These are phyloP conservation scores for Barnettozyma salicaria DNA, from an alignment of 805 yeast genomes.

Conservation along the genomic window DNA sequence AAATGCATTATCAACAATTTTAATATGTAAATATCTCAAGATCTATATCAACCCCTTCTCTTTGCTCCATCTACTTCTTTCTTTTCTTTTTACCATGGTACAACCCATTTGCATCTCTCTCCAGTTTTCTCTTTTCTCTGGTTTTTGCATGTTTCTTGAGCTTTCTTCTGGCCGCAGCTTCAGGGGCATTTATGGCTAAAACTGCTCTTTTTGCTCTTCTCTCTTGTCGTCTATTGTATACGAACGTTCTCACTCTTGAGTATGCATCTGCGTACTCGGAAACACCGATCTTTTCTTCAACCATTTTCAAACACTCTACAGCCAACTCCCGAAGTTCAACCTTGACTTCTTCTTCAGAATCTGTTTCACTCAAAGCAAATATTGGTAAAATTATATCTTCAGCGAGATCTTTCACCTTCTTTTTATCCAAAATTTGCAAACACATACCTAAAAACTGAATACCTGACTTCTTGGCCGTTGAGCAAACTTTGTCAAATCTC, in stretches of 20 bases:
- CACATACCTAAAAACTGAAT: conserved; percentile 68
- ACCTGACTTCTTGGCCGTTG: conserved; percentile 56
- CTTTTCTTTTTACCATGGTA: conserved; percentile 58
- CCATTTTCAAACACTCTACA: conserved; percentile 58
- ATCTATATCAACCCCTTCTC: not conserved
- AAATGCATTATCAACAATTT: too few species aligned
- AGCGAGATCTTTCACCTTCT: conserved; percentile 37
- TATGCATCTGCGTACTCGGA: conserved; percentile 59
- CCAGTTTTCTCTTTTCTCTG: conserved; percentile 71
- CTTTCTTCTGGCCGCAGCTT: conserved; percentile 70
- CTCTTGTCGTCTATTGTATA: conserved; percentile 61
- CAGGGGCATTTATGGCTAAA: conserved; percentile 74
- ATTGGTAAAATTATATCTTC: conserved; percentile 51
- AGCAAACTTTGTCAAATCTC: conserved; percentile 57
- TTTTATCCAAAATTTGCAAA: conserved; percentile 42
- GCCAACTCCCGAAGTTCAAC: conserved; percentile 49
- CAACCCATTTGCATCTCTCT: conserved; percentile 70
- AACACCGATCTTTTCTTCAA: conserved; percentile 66
- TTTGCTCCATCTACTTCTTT: conserved; percentile 1
- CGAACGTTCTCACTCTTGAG: conserved; percentile 55
- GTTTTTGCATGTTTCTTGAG: conserved; percentile 67
- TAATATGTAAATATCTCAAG: too few species aligned
- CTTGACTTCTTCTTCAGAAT: conserved; percentile 39
- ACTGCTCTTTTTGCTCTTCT: conserved; percentile 72
- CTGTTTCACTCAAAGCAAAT: conserved; percentile 40